phyloP scores from a whole-genome alignment of 805 yeast genomes.

The Zygotorulaspora sp. region DNA sequence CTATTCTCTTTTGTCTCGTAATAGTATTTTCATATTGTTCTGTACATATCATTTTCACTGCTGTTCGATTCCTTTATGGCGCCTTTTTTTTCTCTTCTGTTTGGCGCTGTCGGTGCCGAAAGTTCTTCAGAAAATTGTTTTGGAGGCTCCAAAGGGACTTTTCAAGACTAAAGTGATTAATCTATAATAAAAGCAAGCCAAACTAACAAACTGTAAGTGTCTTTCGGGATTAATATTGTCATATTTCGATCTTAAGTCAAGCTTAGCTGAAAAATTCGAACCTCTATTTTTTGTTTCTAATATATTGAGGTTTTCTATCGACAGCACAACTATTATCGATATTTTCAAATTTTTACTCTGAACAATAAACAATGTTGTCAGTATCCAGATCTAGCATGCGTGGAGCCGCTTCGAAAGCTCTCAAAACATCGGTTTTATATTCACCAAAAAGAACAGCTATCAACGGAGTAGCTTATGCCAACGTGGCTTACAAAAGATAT shows the following conservation, averaged over 20 bases:
- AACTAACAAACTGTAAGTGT: too few species aligned
- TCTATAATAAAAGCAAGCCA: too few species aligned
- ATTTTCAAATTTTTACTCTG: too few species aligned
- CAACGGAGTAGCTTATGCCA: slow-evolving; percentile 4
- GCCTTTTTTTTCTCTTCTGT: too few species aligned
- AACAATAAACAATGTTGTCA: slow-evolving; percentile 1
- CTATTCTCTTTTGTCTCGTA: too few species aligned
- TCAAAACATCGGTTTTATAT: slow-evolving; percentile 9
- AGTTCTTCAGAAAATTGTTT: slow-evolving; percentile 1
- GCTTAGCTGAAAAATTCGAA: too few species aligned
- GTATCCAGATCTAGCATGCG: slow-evolving; percentile 5
- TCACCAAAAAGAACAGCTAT: slow-evolving; percentile 7
- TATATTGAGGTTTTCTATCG: too few species aligned
- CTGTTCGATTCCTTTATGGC: slow-evolving; percentile 2
- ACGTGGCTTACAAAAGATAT: slow-evolving; percentile 9
- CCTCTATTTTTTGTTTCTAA: too few species aligned
- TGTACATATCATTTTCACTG: neutral
- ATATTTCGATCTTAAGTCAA: too few species aligned
- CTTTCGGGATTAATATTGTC: too few species aligned
- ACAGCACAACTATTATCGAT: too few species aligned
- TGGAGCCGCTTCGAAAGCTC: slow-evolving; percentile 8
- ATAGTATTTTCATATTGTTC: too few species aligned
- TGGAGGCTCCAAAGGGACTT: neutral
- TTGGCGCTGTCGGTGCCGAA: slow-evolving; percentile 3
- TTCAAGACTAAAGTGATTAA: neutral